Conservation (phyloP, 192 early-diverging fungal genomes). For the Coemansia pectinata region DNA sequence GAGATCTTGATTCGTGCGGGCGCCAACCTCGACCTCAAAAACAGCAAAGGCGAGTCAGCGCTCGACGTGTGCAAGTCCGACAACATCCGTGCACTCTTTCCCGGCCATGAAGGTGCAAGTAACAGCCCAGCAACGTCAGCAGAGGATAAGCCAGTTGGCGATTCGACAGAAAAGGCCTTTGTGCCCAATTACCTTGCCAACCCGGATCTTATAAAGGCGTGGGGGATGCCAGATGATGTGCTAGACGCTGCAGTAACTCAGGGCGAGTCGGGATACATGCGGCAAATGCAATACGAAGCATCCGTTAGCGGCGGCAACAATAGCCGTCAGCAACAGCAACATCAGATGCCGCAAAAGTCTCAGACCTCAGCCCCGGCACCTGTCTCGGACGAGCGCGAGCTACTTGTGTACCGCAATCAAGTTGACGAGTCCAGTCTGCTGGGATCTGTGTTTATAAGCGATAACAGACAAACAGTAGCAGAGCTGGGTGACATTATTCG, state of each 20-base stretch:
- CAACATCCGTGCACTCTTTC: conserved; percentile 49
- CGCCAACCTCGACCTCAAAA: conserved; percentile 59
- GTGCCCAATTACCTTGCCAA: conserved; percentile 65
- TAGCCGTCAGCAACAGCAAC: neutral
- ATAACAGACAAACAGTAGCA: conserved; percentile 15
- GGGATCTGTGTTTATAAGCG: conserved; percentile 60
- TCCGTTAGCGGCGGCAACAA: conserved; percentile 16
- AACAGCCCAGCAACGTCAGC: neutral
- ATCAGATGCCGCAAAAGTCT: neutral
- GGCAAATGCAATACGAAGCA: conserved; percentile 37
- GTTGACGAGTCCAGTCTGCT: conserved; percentile 56
- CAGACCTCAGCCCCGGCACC: neutral
- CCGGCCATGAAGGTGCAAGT: conserved; percentile 10
- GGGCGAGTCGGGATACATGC: conserved; percentile 37
- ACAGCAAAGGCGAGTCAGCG: conserved; percentile 64
- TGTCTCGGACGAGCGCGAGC: conserved; percentile 50
- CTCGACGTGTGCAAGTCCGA: conserved; percentile 62
- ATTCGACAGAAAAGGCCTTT: conserved; percentile 19
- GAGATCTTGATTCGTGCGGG: conserved; percentile 64
- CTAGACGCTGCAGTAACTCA: conserved; percentile 10
- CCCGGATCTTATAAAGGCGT: conserved; percentile 68
- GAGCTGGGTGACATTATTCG: conserved; percentile 28
- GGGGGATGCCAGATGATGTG: conserved; percentile 63
- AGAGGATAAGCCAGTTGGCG: neutral
- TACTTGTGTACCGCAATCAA: conserved; percentile 57